Base-by-base conservation (phyloP, 2,329 filamentous ascomycete genomes). In the Whalleya microplaca region DNA sequence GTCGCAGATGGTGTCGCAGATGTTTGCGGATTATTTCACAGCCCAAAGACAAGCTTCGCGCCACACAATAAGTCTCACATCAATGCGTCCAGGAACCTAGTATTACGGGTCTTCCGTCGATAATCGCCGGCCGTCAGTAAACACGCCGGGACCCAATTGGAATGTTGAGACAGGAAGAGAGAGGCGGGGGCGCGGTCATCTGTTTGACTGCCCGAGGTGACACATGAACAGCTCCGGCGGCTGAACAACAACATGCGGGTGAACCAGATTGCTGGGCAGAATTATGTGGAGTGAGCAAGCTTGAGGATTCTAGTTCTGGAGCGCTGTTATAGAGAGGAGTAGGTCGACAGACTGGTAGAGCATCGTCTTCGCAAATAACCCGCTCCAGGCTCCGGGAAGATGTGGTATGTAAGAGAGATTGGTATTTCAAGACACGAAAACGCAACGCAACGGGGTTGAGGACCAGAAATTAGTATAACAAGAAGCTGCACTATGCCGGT, bases 1-100 rank as follows among this genome's bases (percentile, higher is more conserved):
- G 51, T 49, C 53, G 55, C 57, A 51, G 53, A 53, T 55, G 51
- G 53, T 54, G 56, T 56, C 61, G 56, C 45, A 51, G 56, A 51
- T 57, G 42, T 42, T 63, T 46, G 55, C 51, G 51, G 53, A 58
- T 58, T 62, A 59, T 51, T 55, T 56, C 58, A 59, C 52, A 23
- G 59, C 47, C 53, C 54, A 48, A 61, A 49, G 56, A 58, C 58
- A 49, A 56, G 50, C 58, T 58, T 53, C 56, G 56, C 52, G 58
- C 61, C 59, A 60, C 56, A 59, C 56, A 53, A 59, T 45, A 56
- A 53, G 61, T 58, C 56, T 60, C 59, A 61, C 53, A 58, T 57
- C 59, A 64, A 59, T 64, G 62, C 59, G 60, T 57, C 55, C 59
- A 63, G 59, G 57, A 63, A 59, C 53, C 54, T 61, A 61, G 59